A percentile compares a stretch with the other conserved stretches of the same genome.
Conservation (phyloP, 257 asterid species). For the Plantago major region DNA sequence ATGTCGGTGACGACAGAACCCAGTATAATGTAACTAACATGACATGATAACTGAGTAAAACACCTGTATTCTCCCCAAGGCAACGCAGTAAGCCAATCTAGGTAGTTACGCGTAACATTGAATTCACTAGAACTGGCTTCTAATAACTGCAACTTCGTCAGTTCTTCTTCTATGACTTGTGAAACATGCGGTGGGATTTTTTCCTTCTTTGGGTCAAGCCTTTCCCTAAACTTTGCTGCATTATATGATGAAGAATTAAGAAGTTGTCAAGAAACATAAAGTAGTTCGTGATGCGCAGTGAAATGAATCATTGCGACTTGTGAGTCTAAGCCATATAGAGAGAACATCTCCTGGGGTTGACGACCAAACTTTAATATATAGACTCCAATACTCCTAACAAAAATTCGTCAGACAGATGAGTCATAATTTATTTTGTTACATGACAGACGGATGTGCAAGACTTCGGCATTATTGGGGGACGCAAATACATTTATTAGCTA, state of each 20-base stretch:
- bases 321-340: no score
- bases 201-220: slow-evolving; percentile 88
- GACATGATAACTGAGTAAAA: slow-evolving; percentile 19
- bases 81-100: slow-evolving; percentile 97
- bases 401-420: no score
- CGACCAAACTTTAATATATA: no score
- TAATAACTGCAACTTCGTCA: slow-evolving; percentile 74
- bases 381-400: no score
- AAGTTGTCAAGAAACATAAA: background rate
- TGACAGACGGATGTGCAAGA: no score
- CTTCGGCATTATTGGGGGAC: no score
- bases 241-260: slow-evolving; percentile 11
- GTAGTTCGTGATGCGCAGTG: no score
- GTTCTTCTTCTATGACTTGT: slow-evolving; percentile 98
- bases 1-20: slow-evolving; percentile 1
- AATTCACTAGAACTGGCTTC: slow-evolving; percentile 99
- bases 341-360: no score
- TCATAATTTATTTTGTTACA: no score
- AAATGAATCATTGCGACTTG: no score
- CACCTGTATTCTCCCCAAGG: slow-evolving; percentile 99
- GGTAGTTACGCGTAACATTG: slow-evolving; percentile 94
- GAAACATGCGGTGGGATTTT: slow-evolving; percentile 87
- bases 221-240: slow-evolving; percentile 89
- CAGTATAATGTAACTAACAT: background rate
- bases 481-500: no score